These are phyloP conservation scores for Colletotrichum sp. DNA, from an alignment of 2,329 filamentous ascomycete species.

Conservation along the genomic window DNA sequence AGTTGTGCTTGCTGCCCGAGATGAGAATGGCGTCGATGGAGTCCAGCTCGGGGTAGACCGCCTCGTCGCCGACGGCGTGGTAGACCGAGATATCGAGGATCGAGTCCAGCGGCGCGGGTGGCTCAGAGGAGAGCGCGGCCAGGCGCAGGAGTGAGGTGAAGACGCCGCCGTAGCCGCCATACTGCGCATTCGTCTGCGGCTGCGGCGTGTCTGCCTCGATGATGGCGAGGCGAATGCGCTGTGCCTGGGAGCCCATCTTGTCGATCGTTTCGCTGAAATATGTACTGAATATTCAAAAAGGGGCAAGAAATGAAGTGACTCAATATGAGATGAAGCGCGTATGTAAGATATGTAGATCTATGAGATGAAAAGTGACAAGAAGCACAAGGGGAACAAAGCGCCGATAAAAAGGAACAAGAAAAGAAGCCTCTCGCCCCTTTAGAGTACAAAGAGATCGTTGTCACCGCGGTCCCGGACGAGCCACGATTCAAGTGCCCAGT, in stretches of 20 bases:
- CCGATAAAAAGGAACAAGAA: background rate
- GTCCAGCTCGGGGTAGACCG: constrained; percentile 74
- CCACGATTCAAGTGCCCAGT: background rate
- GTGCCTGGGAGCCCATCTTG: constrained; percentile 23
- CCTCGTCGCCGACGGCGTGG: constrained; percentile 70
- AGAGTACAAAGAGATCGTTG: background rate
- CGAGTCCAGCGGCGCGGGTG: constrained; percentile 43
- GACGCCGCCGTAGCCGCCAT: constrained; percentile 75
- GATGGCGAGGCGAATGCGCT: constrained; percentile 79
- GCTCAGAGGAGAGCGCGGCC: constrained; percentile 53
- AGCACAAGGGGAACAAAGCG: background rate
- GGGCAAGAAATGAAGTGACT: background rate
- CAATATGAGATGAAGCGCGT: background rate
- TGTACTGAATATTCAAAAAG: background rate
- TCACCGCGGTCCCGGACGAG: background rate
- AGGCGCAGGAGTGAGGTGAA: constrained; percentile 65
- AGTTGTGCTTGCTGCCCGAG: constrained; percentile 76
- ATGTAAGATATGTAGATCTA: background rate
- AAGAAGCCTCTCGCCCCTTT: background rate
- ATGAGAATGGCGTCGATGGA: constrained; percentile 83
- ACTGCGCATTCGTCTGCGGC: constrained; percentile 65
- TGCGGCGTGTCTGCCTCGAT: constrained; percentile 87
- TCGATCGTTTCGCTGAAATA: background rate
- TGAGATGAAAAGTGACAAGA: background rate
- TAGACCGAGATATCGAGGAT: constrained; percentile 66